These are phyloP conservation scores for Peziza echinospora DNA, from an alignment of 495 filamentous ascomycete species.

Conservation along the genomic window DNA sequence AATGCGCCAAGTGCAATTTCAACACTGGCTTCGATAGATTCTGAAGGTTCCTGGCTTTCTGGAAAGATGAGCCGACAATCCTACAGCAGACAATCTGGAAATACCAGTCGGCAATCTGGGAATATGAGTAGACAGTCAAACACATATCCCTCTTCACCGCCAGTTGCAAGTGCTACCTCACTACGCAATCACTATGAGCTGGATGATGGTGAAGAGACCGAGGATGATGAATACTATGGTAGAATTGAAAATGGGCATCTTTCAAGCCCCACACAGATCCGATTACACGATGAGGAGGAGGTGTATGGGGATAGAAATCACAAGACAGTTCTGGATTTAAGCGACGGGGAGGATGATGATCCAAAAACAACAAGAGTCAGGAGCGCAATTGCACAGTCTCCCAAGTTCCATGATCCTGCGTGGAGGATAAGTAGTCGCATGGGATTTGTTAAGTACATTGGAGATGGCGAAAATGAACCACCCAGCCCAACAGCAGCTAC, in stretches of 20 bases:
- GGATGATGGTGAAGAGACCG: slow-evolving; percentile 12
- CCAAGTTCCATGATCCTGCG: background rate
- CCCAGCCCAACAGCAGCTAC: background rate
- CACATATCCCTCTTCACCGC: slow-evolving; percentile 12
- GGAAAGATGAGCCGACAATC: slow-evolving; percentile 10
- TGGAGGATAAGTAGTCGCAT: background rate
- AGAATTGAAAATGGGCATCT: slow-evolving; percentile 10
- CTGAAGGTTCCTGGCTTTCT: slow-evolving; percentile 18
- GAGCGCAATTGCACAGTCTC: background rate
- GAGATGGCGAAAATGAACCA: background rate
- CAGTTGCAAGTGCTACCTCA: slow-evolving; percentile 16
- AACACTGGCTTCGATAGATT: slow-evolving; percentile 19
- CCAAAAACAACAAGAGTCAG: background rate
- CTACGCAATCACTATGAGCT: slow-evolving; percentile 16
- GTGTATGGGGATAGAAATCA: slow-evolving; percentile 6
- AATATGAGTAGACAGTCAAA: slow-evolving; percentile 8
- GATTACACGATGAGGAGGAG: background rate
- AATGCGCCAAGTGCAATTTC: slow-evolving; percentile 15
- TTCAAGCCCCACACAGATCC: background rate
- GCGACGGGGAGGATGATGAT: slow-evolving; percentile 14
- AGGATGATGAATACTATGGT: slow-evolving; percentile 18
- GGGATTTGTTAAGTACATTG: background rate
- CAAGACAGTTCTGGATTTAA: slow-evolving; percentile 12
- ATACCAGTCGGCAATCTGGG: background rate
- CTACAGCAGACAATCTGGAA: background rate